Percentiles rank a stretch among this genome's conserved stretches.
phyloP scores from a whole-genome alignment of 805 yeast genomes.

The Wickerhamiella alocasiicola region DNA sequence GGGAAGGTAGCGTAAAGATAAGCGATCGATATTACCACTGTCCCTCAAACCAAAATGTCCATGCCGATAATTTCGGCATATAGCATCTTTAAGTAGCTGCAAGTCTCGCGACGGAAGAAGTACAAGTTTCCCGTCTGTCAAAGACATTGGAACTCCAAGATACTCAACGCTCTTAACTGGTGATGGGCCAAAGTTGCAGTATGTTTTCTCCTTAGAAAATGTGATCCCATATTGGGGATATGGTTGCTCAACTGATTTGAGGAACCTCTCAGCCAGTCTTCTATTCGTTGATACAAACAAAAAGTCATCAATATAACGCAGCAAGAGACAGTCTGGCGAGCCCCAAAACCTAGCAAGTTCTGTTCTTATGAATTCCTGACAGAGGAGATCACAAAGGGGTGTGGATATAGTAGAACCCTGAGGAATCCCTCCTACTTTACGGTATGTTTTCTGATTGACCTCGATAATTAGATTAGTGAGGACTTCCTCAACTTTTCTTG shows the following conservation, averaged over 20 bases:
- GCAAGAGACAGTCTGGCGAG: constrained; percentile 28
- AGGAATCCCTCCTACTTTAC: constrained; percentile 57
- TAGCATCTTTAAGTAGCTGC: background rate
- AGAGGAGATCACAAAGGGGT: constrained; percentile 58
- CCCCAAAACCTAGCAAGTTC: constrained; percentile 24
- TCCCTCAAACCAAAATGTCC: no score
- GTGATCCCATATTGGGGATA: constrained; percentile 34
- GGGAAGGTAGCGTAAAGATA: background rate
- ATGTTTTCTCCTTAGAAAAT: constrained; percentile 33
- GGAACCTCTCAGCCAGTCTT: constrained; percentile 25
- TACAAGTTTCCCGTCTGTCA: background rate
- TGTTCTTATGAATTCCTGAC: constrained; percentile 42
- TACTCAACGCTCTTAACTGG: constrained; percentile 10
- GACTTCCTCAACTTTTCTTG: constrained; percentile 20
- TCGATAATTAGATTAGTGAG: constrained; percentile 35
- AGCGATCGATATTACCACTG: background rate
- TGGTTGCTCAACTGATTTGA: constrained; percentile 27
- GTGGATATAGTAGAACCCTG: constrained; percentile 78
- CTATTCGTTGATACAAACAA: constrained; percentile 44
- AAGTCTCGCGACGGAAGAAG: background rate
- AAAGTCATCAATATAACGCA: constrained; percentile 79
- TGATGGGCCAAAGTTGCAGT: constrained; percentile 21
- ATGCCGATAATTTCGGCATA: background rate
- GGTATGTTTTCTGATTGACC: constrained; percentile 29
- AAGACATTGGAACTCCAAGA: constrained; percentile 14